These are phyloP conservation scores for Stephanodiscus minutulus DNA, from an alignment of 108 stramenopile species.

Conservation along the genomic window DNA sequence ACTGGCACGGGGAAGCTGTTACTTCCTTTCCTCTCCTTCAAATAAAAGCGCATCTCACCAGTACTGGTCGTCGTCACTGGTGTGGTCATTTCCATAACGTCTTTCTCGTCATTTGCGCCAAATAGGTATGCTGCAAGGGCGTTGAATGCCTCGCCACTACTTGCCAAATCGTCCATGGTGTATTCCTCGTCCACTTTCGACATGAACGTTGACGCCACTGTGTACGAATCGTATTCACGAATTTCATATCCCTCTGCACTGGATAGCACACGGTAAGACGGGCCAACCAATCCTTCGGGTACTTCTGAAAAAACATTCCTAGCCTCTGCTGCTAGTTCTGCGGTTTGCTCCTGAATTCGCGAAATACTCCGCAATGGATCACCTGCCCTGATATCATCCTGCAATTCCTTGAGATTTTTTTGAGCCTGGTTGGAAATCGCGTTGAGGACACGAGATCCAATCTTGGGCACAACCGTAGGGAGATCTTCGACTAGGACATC, in stretches of 20 bases:
- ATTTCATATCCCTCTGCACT: constrained; percentile 74
- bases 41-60: constrained; percentile 88
- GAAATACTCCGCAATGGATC: constrained; percentile 71
- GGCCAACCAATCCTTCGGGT: constrained; percentile 81
- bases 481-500: constrained; percentile 42
- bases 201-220: constrained; percentile 72
- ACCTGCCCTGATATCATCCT: constrained; percentile 60
- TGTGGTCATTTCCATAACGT: constrained; percentile 92
- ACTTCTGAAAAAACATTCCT: constrained; percentile 79
- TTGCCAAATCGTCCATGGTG: constrained; percentile 56
- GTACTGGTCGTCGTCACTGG: constrained; percentile 85
- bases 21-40: constrained; percentile 42
- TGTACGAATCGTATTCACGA: constrained; percentile 83
- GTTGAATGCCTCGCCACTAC: constrained; percentile 81
- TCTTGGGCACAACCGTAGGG: constrained; percentile 57
- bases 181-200: constrained; percentile 54
- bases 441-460: constrained; percentile 68
- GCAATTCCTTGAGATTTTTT: constrained; percentile 65
- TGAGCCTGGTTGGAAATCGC: constrained; percentile 71
- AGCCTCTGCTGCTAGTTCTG: constrained; percentile 68
- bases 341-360: constrained; percentile 69
- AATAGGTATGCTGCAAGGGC: constrained; percentile 91
- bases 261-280: constrained; percentile 68
- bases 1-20: constrained; percentile 52
- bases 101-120: constrained; percentile 82